Evolutionary conservation across 2,329 filamentous ascomycete genomes (phyloP).

Genomic region (Sarocladiaceae sp.): DNA sequence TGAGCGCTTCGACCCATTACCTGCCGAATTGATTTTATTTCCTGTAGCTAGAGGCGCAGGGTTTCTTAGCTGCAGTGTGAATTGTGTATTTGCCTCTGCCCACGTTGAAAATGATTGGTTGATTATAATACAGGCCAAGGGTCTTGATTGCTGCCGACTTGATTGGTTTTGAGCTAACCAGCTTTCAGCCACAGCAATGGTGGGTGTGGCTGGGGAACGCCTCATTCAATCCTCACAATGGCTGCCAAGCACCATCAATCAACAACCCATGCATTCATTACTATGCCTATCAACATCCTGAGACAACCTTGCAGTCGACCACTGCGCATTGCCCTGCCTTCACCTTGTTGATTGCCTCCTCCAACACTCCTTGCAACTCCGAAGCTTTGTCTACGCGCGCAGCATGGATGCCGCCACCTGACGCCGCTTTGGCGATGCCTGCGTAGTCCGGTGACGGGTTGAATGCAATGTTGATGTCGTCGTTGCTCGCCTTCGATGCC

Average conservation of each 20-base stretch:
- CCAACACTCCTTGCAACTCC: slow-evolving; percentile 42
- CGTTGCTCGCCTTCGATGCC: slow-evolving; percentile 51
- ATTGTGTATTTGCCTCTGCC: too few relatives aligned
- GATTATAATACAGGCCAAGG: too few relatives aligned
- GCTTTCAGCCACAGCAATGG: too few relatives aligned
- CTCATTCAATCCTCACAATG: background rate
- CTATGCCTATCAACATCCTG: slow-evolving; percentile 32
- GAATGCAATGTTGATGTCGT: slow-evolving; percentile 60
- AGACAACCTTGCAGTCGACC: slow-evolving; percentile 47
- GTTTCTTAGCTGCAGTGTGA: too few relatives aligned
- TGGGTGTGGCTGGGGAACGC: too few relatives aligned
- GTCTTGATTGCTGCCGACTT: too few relatives aligned
- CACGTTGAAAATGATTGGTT: too few relatives aligned
- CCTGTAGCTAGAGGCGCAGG: too few relatives aligned
- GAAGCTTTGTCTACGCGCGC: slow-evolving; percentile 41
- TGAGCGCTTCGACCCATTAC: too few relatives aligned
- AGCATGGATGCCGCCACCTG: slow-evolving; percentile 48
- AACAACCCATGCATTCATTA: background rate
- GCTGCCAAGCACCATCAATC: background rate
- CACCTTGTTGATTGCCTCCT: slow-evolving; percentile 47
- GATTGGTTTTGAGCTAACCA: too few relatives aligned
- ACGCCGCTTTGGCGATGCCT: slow-evolving; percentile 57
- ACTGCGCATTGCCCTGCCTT: slow-evolving; percentile 48
- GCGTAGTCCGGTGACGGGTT: slow-evolving; percentile 54
- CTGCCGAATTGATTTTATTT: too few relatives aligned